Evolutionary conservation across 2,329 filamentous ascomycete genomes (phyloP), one percentile per base, ranked within the genome.

Genomic region (Fusarium tanahbumbuense): DNA sequence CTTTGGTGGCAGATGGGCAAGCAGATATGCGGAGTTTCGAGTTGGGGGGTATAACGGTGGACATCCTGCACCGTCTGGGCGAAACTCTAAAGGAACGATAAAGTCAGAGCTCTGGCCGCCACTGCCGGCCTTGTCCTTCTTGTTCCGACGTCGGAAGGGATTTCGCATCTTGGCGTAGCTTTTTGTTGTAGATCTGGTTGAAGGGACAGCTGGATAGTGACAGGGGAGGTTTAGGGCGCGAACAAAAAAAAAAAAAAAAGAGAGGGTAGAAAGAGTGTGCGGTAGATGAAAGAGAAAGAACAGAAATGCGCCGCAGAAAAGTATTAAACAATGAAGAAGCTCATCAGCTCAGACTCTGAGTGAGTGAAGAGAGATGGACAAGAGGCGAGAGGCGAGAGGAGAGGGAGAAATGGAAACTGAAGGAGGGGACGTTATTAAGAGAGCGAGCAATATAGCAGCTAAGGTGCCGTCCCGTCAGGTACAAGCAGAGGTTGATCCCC

Each of bases 1-100:
- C n/a, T 86, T 81, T 27, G 86, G 81, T 12, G 93, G 91, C 13
- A 98, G 86, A 55, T 81, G 80, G 42, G 82, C 81, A 50, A 89
- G 83, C 40, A 81, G 68, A 16, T 75, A 75, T 16, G 83, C 80
- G 9, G 85, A 87, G 28, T 76, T 72, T 25, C 72, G 71, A 8
- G 81, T 83, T 11, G 83, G 81, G 58, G 78, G 79, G 63, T 78
- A 80, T 25, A 74, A 70, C 54, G 71, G 74, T 20, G 74, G 64
- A 28, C 73, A 70, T 44, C 74, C 65, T 70, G 64, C 68, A 42
- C 67, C 73, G 18, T 65, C 60, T 49, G 77, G 70, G n/a, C 75
- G 77, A 48, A 77, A 71, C 42, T 79, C 76, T 23, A 73, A 64
- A 15, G 78, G 77, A 47, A 78, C 57, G 25, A 61, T 48, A 37